Evolutionary conservation across 192 early-diverging fungal genomes (phyloP).

Genomic region (Coemansia sp.): DNA sequence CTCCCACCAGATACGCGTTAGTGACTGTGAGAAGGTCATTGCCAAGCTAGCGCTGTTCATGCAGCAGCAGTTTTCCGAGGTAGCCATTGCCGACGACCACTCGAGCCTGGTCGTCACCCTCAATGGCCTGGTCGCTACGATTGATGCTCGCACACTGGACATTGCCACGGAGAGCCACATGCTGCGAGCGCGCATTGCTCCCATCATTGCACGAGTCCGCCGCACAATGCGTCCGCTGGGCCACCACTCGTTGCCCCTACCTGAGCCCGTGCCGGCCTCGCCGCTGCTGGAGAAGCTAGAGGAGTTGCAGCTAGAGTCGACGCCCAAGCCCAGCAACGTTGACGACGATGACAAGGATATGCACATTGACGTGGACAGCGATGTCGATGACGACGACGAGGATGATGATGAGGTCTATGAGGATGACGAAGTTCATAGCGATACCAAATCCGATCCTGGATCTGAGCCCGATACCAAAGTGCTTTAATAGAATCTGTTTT

Average conservation of each 20-base stretch:
- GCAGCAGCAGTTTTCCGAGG: constrained; percentile 46
- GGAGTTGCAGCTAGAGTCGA: constrained; percentile 1
- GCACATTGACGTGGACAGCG: constrained; percentile 1
- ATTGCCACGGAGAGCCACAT: constrained; percentile 36
- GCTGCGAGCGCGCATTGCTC: constrained; percentile 34
- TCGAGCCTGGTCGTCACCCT: constrained; percentile 29
- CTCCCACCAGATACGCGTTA: constrained; percentile 19
- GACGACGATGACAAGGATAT: constrained; percentile 11
- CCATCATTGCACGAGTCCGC: constrained; percentile 37
- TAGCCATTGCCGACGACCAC: constrained; percentile 20
- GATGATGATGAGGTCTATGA: neutral
- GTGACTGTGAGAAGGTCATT: constrained; percentile 20
- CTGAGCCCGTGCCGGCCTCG: constrained; percentile 13
- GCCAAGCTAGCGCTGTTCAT: constrained; percentile 38
- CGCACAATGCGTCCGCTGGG: constrained; percentile 43
- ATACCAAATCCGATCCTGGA: constrained; percentile 9
- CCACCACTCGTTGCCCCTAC: constrained; percentile 30
- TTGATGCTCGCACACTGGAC: constrained; percentile 31
- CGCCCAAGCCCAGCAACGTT: constrained; percentile 9
- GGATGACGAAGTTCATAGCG: constrained; percentile 4
- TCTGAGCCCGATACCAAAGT: neutral
- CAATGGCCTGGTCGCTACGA: constrained; percentile 18
- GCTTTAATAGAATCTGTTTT: neutral
- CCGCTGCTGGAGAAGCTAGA: constrained; percentile 6
- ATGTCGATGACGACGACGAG: neutral